Base-by-base conservation (phyloP, 352 stramenopile species). In the Phytophthora sansomeana region DNA sequence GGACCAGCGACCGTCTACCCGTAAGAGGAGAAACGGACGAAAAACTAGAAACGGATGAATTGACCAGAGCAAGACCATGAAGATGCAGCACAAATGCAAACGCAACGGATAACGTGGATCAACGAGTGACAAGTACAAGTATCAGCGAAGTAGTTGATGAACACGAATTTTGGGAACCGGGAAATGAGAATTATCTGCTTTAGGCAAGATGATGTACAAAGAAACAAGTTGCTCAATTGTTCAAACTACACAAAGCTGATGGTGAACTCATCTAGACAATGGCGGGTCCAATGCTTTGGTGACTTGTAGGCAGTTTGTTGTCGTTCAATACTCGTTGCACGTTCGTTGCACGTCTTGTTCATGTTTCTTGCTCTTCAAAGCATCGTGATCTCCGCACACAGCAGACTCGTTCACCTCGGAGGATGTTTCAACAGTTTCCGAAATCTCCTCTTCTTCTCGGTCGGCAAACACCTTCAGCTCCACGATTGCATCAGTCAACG, bases 21-120 rank as follows among this genome's bases (percentile, higher is more conserved):
- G n/a, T n/a, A n/a, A n/a, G n/a, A n/a, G n/a, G n/a, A n/a, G 59
- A 69, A 73, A 70, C 63, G 46, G 63, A 51, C 30, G 24, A 19
- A 46, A 46, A 26, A 46, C 8, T 24, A 29, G 39, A 46, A 46
- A 46, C 39, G 39, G 39, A 46, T 46, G 17, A 39, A 13, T n/a
- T 39, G 33, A 16, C 33, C 8, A 39, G n/a, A n/a, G n/a, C n/a
- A n/a, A n/a, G n/a, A n/a, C n/a, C n/a, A n/a, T n/a, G n/a, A n/a
- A n/a, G n/a, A n/a, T n/a, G n/a, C n/a, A n/a, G n/a, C n/a, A n/a
- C n/a, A n/a, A n/a, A n/a, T n/a, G n/a, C n/a, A n/a, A n/a, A n/a
- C n/a, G n/a, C n/a, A n/a, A n/a, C n/a, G n/a, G n/a, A n/a, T n/a
- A n/a, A n/a, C n/a, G n/a, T n/a, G n/a, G n/a, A n/a, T n/a, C n/a